Evolutionary conservation across 768 basidiomycete genomes (phyloP).

Genomic region (Suillus clintonianus): DNA sequence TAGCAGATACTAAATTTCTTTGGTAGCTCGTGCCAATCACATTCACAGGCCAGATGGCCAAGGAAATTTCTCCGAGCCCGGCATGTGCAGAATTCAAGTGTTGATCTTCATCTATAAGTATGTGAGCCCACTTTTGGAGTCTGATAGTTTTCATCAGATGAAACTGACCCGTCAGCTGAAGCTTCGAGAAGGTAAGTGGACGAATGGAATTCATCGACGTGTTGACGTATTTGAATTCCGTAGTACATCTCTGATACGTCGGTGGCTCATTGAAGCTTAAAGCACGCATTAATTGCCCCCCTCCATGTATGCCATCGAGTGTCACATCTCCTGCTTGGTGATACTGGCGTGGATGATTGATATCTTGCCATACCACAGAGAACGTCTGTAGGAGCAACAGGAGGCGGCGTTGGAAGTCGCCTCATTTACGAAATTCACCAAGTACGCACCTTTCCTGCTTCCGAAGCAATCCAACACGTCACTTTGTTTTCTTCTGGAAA

Average conservation of each 20-base stretch:
- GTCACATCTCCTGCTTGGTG: slow-evolving; percentile 1
- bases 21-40: neutral
- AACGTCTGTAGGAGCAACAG: slow-evolving; percentile 4
- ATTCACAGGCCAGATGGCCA: slow-evolving; percentile 6
- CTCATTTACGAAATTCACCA: neutral
- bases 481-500: slow-evolving; percentile 12
- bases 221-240: slow-evolving; percentile 2
- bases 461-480: slow-evolving; percentile 11
- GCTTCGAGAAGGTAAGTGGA: slow-evolving; percentile 10
- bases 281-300: slow-evolving; percentile 1
- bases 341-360: neutral
- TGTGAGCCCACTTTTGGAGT: neutral
- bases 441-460: slow-evolving; percentile 11
- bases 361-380: slow-evolving; percentile 11
- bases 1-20: neutral
- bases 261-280: neutral
- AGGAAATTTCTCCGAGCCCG: slow-evolving; percentile 9
- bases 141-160: neutral
- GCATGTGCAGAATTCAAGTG: slow-evolving; percentile 9
- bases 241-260: neutral
- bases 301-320: slow-evolving; percentile 5
- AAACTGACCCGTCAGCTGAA: slow-evolving; percentile 10
- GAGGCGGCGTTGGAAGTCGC: neutral
- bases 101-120: slow-evolving; percentile 7
- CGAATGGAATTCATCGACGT: slow-evolving; percentile 1